A percentile compares a stretch with the other conserved stretches of the same genome.
These are phyloP conservation scores for Cicer cuneatum DNA, from an alignment of 306 rosid species.

Conservation along the genomic window DNA sequence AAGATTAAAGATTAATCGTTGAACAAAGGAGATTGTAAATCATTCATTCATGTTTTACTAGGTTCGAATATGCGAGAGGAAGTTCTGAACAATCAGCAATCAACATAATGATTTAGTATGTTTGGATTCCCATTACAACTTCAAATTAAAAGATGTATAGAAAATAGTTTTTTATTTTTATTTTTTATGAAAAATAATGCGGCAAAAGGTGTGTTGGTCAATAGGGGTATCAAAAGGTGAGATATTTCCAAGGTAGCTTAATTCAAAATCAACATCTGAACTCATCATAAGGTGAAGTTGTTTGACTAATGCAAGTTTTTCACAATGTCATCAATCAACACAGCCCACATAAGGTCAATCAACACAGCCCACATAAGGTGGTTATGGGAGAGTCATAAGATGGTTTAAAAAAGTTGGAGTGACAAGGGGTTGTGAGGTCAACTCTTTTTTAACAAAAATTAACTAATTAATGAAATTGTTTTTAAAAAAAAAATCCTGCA, in stretches of 20 bases:
- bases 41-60: conserved; percentile 32
- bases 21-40: background rate
- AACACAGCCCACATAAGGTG: background rate
- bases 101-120: conserved; percentile 1
- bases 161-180: too few species aligned
- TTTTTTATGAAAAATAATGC: too few species aligned
- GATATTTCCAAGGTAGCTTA: background rate
- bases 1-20: conserved; percentile 40
- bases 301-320: background rate
- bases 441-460: too few species aligned
- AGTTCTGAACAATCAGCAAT: background rate
- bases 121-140: background rate
- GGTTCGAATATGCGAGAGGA: background rate
- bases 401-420: too few species aligned
- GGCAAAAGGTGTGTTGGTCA: too few species aligned
- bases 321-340: background rate
- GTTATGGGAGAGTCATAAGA: too few species aligned
- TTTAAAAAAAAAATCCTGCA: background rate
- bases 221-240: too few species aligned
- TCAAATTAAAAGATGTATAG: background rate
- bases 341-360: background rate
- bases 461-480: too few species aligned
- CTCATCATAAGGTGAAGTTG: background rate
- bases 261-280: background rate
- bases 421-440: too few species aligned